Evolutionary conservation across 129 eudicot genomes (phyloP), one percentile per base, ranked within the genome.

Genomic region (Chrysanthemum seticuspe): DNA sequence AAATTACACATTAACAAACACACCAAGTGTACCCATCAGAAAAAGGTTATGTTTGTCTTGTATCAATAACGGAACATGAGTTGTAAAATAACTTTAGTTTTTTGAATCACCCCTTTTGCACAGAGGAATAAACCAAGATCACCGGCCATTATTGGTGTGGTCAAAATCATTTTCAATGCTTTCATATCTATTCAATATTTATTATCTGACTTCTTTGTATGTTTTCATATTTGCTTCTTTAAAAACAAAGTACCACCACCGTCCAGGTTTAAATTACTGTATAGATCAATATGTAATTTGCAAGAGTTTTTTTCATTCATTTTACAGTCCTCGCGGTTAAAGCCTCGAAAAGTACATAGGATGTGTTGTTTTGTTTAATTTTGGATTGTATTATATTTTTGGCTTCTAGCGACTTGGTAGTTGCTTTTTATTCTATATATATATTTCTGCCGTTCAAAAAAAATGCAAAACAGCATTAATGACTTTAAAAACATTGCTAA

Each of bases 21-120:
- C 57, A 56, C 13, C 40, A 36, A 36, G 8, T 36, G 45, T 36
- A 36, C 45, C 45, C 45, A 36, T 65, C 12, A 1, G 1, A 65
- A 23, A 77, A 78, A 78, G 82, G 77, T 50, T 10, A 23, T 47
- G 61, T 48, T 78, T 78, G 77, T 78, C 82, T 60, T 49, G 75
- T 50, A 40, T 45, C n/a, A 69, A 16, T 13, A 60, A 68, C 59
- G 75, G 54, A 76, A 18, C 48, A 49, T 12, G 60, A 48, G 74
- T 58, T 14, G n/a, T 48, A 54, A 5, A 63, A 53, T 63, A 72
- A 78, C 31, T 27, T 27, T 27, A 0, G 2, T 27, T 27, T n/a
- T n/a, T 71, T 71, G 48, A 27, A 64, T 45, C 31, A 48, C 45
- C 59, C 36, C 18, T 72, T 60, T 72, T 18, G 74, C 74, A 11